phyloP scores from a whole-genome alignment of 768 basidiomycete species.

The Kwoniella heveanensis region DNA sequence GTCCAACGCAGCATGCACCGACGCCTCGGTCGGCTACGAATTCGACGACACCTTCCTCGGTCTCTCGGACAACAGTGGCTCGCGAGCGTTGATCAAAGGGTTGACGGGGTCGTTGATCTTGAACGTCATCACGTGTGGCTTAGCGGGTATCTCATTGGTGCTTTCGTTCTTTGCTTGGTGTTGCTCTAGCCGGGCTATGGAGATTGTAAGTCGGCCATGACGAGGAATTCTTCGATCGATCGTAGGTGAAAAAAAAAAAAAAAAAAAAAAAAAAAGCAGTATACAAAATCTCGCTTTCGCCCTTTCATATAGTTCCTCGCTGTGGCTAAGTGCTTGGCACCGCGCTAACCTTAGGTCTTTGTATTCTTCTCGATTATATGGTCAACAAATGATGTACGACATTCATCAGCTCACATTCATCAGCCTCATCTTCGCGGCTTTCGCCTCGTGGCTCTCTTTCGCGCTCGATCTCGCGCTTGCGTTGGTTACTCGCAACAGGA shows the following conservation, averaged over 20 bases:
- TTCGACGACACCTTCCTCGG: constrained; percentile 63
- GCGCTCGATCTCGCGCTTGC: constrained; percentile 40
- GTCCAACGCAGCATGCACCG: constrained; percentile 61
- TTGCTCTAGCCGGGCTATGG: constrained; percentile 34
- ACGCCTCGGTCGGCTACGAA: constrained; percentile 70
- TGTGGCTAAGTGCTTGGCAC: no score
- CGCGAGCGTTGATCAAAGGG: constrained; percentile 24
- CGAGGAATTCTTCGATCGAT: no score
- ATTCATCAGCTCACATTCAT: constrained; percentile 37
- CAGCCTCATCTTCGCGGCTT: constrained; percentile 34
- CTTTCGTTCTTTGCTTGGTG: constrained; percentile 49
- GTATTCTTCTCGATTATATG: no score
- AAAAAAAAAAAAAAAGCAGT: no score
- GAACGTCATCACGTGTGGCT: constrained; percentile 44
- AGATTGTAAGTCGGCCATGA: constrained; percentile 37
- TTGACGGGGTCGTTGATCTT: constrained; percentile 37
- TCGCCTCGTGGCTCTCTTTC: constrained; percentile 39
- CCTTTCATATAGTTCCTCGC: no score
- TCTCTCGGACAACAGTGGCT: constrained; percentile 55
- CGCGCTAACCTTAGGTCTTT: no score
- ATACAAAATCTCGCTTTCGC: no score
- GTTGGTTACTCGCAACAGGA: constrained; percentile 32
- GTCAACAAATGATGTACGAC: no score
- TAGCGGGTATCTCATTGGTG: constrained; percentile 41
- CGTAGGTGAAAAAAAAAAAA: no score